Conservation (phyloP, 2,329 filamentous ascomycete genomes). For the Alternaria gaisen region DNA sequence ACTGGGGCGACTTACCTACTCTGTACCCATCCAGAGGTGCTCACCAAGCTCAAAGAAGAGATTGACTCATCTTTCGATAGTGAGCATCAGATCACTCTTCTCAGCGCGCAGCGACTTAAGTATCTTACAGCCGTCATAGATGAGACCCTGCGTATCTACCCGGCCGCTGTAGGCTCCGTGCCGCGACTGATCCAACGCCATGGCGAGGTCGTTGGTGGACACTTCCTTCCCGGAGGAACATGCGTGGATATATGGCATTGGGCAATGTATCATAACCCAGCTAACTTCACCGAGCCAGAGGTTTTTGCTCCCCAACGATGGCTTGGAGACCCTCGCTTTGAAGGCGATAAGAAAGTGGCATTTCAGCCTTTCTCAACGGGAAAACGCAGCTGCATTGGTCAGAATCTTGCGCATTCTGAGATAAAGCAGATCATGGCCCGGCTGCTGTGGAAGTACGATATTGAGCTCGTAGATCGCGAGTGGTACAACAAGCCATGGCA, state of each 20-base stretch:
- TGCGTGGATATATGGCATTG: constrained; percentile 11
- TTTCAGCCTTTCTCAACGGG: constrained; percentile 10
- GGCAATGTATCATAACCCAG: constrained; percentile 14
- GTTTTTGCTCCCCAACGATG: constrained; percentile 4
- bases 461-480: constrained; percentile 7
- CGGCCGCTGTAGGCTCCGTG: constrained; percentile 18
- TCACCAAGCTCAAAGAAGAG: constrained; percentile 25
- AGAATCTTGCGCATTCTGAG: constrained; percentile 7
- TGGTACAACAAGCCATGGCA: not conserved
- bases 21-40: constrained; percentile 23
- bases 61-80: constrained; percentile 26
- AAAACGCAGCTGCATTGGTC: constrained; percentile 2
- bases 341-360: not conserved
- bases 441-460: constrained; percentile 3
- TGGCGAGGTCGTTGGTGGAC: constrained; percentile 7
- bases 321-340: constrained; percentile 1
- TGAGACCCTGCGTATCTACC: constrained; percentile 46
- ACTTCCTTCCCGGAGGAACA: constrained; percentile 8
- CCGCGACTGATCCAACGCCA: constrained; percentile 10
- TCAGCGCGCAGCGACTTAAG: constrained; percentile 23
- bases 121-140: constrained; percentile 32
- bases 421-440: constrained; percentile 10
- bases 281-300: constrained; percentile 6
- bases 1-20: constrained; percentile 23
- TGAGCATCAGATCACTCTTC: constrained; percentile 40